Base-by-base conservation (phyloP, 2,329 filamentous ascomycete genomes). In the Neopestalotiopsis rosae region DNA sequence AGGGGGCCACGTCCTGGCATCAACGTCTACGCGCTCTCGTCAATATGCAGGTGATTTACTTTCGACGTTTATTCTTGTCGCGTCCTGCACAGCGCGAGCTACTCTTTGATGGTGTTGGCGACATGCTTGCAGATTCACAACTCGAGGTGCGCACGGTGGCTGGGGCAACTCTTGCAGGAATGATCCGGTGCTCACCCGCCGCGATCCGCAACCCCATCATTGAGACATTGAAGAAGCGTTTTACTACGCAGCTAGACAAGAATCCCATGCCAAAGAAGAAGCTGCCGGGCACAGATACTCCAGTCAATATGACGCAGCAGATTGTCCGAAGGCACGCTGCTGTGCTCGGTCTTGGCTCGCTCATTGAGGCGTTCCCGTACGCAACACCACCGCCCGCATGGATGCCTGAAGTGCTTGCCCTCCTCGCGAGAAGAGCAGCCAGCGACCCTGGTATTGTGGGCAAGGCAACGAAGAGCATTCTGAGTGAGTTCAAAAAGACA, bases 401-500 rank as follows among this genome's bases (percentile, higher is more conserved):
- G 96, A 92, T 99, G 89, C 95, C 96, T 0, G 95, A 97, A 76
- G 92, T 97, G 32, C 83, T 99, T 66, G 94, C 95, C 12, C 92
- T 91, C 12, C 82, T 99, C 72, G 97, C 95, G 5, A 90, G 92
- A 45, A 91, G 92, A 73, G 95, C 97, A 10, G 94, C 95, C 1
- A 93, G 90, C 61, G 96, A 99, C 76, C 90, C 94, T 0, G 96
- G 96, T 0, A 91, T 97, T 69, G 95, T 99, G 67, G 96, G 96
- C 2, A 97, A 97, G 82, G 96, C 95, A 69, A 97, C 97, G 12
- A 99, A 99, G 87, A 89, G 88, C 20, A 95, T 98, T 45, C 84
- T 99, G 72, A 94, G 94, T 70, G 97, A 99, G 77, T 99, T 99
- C 86, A 99, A 99, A 85, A 99, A 99, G 89, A 99, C 96, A 61